phyloP scores from a whole-genome alignment of 768 basidiomycete genomes.

The Lanmaoa rubissima region DNA sequence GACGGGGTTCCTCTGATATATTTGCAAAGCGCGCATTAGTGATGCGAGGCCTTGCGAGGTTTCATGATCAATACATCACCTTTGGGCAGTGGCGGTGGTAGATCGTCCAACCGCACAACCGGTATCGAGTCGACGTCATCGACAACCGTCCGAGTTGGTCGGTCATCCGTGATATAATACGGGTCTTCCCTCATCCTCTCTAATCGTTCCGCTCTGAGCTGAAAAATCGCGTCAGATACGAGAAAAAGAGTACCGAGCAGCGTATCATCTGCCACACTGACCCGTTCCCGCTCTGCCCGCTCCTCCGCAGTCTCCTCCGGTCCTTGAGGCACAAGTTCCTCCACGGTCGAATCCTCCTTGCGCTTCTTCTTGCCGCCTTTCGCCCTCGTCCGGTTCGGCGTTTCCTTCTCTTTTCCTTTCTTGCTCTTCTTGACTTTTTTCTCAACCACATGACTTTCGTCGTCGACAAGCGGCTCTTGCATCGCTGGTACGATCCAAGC shows the following conservation, averaged over 20 bases:
- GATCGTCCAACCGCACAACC: constrained; percentile 77
- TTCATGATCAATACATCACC: constrained; percentile 14
- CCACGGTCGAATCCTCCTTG: constrained; percentile 21
- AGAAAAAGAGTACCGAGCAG: not conserved
- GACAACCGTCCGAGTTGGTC: constrained; percentile 34
- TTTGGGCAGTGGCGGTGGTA: constrained; percentile 49
- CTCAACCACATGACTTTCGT: constrained; percentile 37
- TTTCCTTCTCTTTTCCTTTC: constrained; percentile 48
- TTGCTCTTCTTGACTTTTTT: constrained; percentile 43
- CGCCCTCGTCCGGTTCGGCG: constrained; percentile 22
- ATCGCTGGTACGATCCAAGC: constrained; percentile 75
- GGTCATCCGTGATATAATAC: constrained; percentile 80
- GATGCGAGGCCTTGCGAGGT: not conserved
- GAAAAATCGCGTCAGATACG: constrained; percentile 7
- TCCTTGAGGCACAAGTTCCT: constrained; percentile 40
- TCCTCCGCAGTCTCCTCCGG: constrained; percentile 59
- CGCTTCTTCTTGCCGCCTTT: constrained; percentile 49
- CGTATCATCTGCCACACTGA: constrained; percentile 31
- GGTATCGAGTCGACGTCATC: constrained; percentile 91
- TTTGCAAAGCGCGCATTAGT: constrained; percentile 22
- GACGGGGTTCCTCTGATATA: constrained; percentile 33
- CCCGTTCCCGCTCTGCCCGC: constrained; percentile 58
- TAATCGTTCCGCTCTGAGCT: constrained; percentile 76
- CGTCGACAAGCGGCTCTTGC: constrained; percentile 28
- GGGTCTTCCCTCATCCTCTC: constrained; percentile 84